Conservation (phyloP, 2,329 filamentous ascomycete genomes). For the Fusarium nanum region DNA sequence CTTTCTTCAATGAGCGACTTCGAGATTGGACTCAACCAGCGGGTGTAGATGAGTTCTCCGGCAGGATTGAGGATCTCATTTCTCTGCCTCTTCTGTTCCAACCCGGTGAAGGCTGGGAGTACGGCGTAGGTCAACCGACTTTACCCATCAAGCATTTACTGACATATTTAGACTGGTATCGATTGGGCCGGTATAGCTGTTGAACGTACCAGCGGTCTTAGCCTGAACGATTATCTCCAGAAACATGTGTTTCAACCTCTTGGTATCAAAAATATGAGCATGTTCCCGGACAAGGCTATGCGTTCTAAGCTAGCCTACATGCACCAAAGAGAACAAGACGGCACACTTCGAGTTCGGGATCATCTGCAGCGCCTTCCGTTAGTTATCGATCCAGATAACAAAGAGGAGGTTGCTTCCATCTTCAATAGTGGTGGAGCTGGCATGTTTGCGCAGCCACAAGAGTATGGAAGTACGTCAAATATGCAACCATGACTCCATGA, state of each 20-base stretch:
- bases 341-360: slow-evolving; percentile 56
- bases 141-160: background rate
- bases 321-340: slow-evolving; percentile 62
- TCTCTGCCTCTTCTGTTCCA: slow-evolving; percentile 68
- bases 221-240: slow-evolving; percentile 62
- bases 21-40: slow-evolving; percentile 60
- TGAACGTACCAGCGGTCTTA: slow-evolving; percentile 57
- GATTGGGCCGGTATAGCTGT: slow-evolving; percentile 66
- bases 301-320: slow-evolving; percentile 66
- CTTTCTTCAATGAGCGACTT: slow-evolving; percentile 63
- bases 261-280: slow-evolving; percentile 61
- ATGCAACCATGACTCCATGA: too few species aligned
- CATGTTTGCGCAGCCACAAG: slow-evolving; percentile 67
- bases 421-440: slow-evolving; percentile 73
- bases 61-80: slow-evolving; percentile 62
- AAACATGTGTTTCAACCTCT: slow-evolving; percentile 61
- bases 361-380: slow-evolving; percentile 62
- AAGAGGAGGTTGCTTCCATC: slow-evolving; percentile 56
- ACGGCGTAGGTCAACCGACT: slow-evolving; percentile 58
- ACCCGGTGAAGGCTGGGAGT: slow-evolving; percentile 71
- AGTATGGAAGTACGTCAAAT: slow-evolving; percentile 65
- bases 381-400: slow-evolving; percentile 52
- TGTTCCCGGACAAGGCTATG: slow-evolving; percentile 68
- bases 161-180: slow-evolving; percentile 55
- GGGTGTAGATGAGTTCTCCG: slow-evolving; percentile 69